Evolutionary conservation across 2,329 filamentous ascomycete species (phyloP), one percentile per base, ranked within the genome.

Genomic region (Botrytis paeoniae): DNA sequence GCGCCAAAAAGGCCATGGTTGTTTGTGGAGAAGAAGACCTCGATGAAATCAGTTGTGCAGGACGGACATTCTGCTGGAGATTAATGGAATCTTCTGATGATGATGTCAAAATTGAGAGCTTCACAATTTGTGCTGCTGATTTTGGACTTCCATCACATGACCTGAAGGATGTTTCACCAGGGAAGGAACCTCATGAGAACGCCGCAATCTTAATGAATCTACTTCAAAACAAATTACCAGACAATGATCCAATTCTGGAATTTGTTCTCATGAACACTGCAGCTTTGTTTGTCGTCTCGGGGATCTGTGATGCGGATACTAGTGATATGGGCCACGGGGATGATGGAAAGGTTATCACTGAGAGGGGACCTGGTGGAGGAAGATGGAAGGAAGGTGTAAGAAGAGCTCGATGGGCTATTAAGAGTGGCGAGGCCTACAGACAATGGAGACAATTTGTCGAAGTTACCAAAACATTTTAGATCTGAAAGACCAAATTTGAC

Each of bases 231-330:
- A 88, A 97, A 82, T 82, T 97, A 64, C 84, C 89, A 0, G 87
- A 87, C 18, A 89, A 97, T 77, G 89, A 97, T 78, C 94, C 96
- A 0, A 93, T 99, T 70, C 83, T 98, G 75, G 92, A 97, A 80
- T 99, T 99, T 80, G 94, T 99, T 32, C 86, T 98, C 69, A 92
- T 98, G 83, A 99, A 99, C 80, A 93, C 95, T 2, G 95, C 95
- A 0, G 93, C 94, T 2, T 84, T 99, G 69, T 88, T 99, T 70
- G 95, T 97, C 0, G 88, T 92, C 5, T 92, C 93, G 3, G 96
- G 96, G 4, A 86, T 97, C 48, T 97, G 94, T 80, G 95, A 98
- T 76, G 89, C 92, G 0, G 92, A 97, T 73, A 87, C 86, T 43
- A 97, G 93, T 80, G 84, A 89, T 80, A 93, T 97, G 92, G 93